Evolutionary conservation across 1,139 yeast genomes (phyloP).

Genomic region (Pneumocystis canis): DNA sequence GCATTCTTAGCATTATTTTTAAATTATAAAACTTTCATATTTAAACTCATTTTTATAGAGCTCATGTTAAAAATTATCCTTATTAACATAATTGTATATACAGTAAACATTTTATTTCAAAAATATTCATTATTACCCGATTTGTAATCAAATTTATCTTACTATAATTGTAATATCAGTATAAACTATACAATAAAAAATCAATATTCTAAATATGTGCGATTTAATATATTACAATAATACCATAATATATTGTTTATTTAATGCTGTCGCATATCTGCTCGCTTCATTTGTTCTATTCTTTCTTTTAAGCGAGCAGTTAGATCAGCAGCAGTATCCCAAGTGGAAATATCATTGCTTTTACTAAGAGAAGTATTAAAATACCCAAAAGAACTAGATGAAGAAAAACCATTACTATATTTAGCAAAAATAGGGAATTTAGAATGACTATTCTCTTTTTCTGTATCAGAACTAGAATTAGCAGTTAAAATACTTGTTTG

Average conservation of each 20-base stretch:
- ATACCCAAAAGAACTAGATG: background rate
- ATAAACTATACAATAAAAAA: background rate
- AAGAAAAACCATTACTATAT: background rate
- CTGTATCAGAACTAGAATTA: background rate
- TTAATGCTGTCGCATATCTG: constrained; percentile 3
- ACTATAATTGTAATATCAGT: background rate
- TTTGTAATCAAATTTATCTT: background rate
- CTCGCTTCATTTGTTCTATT: constrained; percentile 68
- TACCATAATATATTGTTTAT: background rate
- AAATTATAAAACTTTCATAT: background rate
- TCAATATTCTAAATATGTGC: background rate
- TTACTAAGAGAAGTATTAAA: background rate
- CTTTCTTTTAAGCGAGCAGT: constrained; percentile 73
- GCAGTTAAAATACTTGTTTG: background rate
- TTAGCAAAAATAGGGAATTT: background rate
- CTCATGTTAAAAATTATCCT: background rate
- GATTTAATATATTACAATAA: background rate
- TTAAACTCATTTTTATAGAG: background rate
- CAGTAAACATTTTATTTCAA: background rate
- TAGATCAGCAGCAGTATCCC: constrained; percentile 84
- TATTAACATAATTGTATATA: background rate
- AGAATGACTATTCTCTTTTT: background rate
- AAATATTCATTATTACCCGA: background rate
- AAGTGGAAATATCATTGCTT: constrained; percentile 21
- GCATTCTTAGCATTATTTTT: background rate